These are phyloP conservation scores for Clonostachys solani DNA, from an alignment of 2,329 filamentous ascomycete genomes.

Conservation along the genomic window DNA sequence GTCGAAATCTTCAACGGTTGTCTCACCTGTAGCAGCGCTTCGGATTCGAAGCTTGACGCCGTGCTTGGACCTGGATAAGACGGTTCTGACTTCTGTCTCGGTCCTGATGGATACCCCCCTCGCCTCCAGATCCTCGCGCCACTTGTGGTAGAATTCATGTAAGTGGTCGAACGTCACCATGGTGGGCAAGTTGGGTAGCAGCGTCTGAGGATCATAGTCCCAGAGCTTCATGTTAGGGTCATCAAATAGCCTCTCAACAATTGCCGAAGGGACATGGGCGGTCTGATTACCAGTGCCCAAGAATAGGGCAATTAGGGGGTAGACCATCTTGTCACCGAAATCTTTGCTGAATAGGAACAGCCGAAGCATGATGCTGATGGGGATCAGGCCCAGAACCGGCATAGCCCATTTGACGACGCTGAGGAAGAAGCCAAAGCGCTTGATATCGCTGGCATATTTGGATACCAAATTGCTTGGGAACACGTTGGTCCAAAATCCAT, in stretches of 20 bases:
- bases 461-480: constrained; percentile 56
- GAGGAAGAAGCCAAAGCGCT: constrained; percentile 49
- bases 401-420: constrained; percentile 57
- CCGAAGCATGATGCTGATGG: constrained; percentile 61
- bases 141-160: constrained; percentile 55
- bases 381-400: constrained; percentile 53
- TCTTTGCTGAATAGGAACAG: constrained; percentile 66
- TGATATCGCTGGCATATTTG: constrained; percentile 50
- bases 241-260: constrained; percentile 57
- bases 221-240: constrained; percentile 56
- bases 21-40: constrained; percentile 15
- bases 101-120: constrained; percentile 54
- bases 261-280: constrained; percentile 64
- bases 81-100: constrained; percentile 48
- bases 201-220: constrained; percentile 50
- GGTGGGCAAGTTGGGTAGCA: constrained; percentile 54
- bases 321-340: constrained; percentile 67
- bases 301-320: constrained; percentile 70
- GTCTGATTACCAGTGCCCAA: constrained; percentile 73
- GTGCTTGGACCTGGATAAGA: constrained; percentile 43
- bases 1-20: constrained; percentile 57
- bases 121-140: constrained; percentile 47
- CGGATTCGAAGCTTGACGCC: constrained; percentile 50
- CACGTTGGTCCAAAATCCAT: constrained; percentile 63
- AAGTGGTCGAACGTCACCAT: constrained; percentile 66